Conservation (phyloP, 805 yeast genomes). For the Schizosaccharomyces osmophilus region DNA sequence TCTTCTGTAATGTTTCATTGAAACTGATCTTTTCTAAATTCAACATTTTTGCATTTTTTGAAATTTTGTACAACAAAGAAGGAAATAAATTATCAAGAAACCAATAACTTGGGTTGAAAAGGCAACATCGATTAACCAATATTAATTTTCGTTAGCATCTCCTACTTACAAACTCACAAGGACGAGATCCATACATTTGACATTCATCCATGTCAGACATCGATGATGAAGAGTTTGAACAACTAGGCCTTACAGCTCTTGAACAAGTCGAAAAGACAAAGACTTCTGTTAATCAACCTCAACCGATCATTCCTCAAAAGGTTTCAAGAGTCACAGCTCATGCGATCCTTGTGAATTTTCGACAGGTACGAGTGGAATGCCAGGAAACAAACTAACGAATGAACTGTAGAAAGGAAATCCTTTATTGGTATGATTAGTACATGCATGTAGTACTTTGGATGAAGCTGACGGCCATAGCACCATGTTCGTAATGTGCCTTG, state of each 20-base stretch:
- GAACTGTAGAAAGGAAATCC: background rate
- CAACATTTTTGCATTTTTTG: no score
- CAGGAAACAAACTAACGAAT: background rate
- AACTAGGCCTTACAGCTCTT: background rate
- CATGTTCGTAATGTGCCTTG: constrained; percentile 9
- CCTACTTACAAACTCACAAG: no score
- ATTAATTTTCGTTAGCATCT: no score
- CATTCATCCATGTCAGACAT: background rate
- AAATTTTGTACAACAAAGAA: no score
- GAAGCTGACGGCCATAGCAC: background rate
- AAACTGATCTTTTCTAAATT: no score
- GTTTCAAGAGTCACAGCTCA: background rate
- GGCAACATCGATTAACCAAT: no score
- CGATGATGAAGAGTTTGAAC: background rate
- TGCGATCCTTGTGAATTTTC: background rate
- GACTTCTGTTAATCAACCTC: background rate
- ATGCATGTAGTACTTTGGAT: background rate
- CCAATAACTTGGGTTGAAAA: no score
- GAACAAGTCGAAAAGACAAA: background rate
- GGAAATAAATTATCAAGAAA: no score
- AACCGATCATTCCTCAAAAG: background rate
- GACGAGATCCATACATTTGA: no score
- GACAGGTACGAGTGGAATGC: background rate
- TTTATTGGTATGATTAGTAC: background rate
- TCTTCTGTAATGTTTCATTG: no score